Conservation (phyloP, 2,329 filamentous ascomycete species). For the Pestalotiopsis sp. region DNA sequence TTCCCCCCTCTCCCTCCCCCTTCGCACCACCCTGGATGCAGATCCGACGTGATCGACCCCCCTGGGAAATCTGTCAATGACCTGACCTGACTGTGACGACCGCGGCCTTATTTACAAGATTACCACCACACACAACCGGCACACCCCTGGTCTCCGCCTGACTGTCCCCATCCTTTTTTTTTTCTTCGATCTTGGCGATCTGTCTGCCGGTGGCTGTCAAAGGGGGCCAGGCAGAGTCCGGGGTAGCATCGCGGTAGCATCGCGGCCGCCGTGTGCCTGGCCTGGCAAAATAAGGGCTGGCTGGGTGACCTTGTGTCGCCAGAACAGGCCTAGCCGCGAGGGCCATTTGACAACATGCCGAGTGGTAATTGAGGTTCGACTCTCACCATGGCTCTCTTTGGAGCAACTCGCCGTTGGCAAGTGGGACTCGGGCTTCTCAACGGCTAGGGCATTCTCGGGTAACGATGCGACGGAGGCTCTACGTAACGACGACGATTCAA, state of each 20-base stretch:
- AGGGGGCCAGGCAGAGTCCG: neutral
- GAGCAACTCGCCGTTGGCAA: too few species aligned
- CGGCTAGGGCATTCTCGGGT: too few species aligned
- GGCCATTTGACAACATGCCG: neutral
- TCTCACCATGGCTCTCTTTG: too few species aligned
- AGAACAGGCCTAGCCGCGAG: neutral
- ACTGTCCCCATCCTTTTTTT: neutral
- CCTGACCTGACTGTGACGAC: neutral
- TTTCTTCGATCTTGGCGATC: neutral
- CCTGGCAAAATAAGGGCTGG: neutral
- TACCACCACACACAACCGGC: neutral
- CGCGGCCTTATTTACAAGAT: neutral
- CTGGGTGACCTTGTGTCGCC: neutral
- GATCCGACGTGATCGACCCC: neutral
- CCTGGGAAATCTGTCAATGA: neutral
- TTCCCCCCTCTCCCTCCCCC: too few species aligned
- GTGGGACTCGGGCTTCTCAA: too few species aligned
- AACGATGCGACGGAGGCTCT: too few species aligned
- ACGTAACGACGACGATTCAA: too few species aligned
- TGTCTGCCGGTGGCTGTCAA: constrained; percentile 1
- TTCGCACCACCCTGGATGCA: neutral
- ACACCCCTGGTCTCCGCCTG: neutral
- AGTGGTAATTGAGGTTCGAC: too few species aligned
- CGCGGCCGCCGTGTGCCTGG: neutral
- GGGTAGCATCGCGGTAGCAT: neutral